phyloP scores from a whole-genome alignment of 2,329 filamentous ascomycete species.

The Decorospora gaudefroyi region DNA sequence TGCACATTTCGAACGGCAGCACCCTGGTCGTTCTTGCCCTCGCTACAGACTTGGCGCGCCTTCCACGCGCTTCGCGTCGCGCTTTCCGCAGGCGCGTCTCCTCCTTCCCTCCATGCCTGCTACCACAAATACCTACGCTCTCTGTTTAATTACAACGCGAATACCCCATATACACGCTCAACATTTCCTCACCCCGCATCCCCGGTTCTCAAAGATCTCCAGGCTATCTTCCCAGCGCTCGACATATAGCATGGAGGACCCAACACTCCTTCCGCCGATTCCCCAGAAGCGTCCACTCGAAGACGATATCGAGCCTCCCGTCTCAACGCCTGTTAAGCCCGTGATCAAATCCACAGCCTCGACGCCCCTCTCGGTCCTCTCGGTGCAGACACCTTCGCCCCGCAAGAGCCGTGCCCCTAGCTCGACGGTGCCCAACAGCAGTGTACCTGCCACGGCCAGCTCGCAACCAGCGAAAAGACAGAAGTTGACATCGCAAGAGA shows the following conservation, averaged over 20 bases:
- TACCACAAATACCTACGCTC: slow-evolving; percentile 14
- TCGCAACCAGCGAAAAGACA: slow-evolving; percentile 49
- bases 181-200: not conserved
- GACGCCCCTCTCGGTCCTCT: slow-evolving; percentile 40
- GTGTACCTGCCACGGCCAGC: slow-evolving; percentile 21
- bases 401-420: slow-evolving; percentile 19
- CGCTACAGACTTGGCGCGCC: slow-evolving; percentile 20
- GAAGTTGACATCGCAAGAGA: slow-evolving; percentile 52
- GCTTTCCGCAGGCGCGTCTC: slow-evolving; percentile 31
- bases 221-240: slow-evolving; percentile 1
- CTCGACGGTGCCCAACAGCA: slow-evolving; percentile 22
- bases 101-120: slow-evolving; percentile 18
- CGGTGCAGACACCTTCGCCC: slow-evolving; percentile 42
- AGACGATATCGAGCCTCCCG: slow-evolving; percentile 31
- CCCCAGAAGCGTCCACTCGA: slow-evolving; percentile 43
- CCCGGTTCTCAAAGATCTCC: slow-evolving; percentile 1
- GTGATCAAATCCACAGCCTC: slow-evolving; percentile 33
- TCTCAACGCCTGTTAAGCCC: slow-evolving; percentile 37
- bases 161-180: not conserved
- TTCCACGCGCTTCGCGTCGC: slow-evolving; percentile 33
- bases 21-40: not conserved
- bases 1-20: slow-evolving; percentile 5
- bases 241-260: slow-evolving; percentile 36
- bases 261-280: slow-evolving; percentile 21
- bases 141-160: slow-evolving; percentile 11